phyloP scores from a whole-genome alignment of 2,329 filamentous ascomycete species.

The Akanthomyces muscarius region DNA sequence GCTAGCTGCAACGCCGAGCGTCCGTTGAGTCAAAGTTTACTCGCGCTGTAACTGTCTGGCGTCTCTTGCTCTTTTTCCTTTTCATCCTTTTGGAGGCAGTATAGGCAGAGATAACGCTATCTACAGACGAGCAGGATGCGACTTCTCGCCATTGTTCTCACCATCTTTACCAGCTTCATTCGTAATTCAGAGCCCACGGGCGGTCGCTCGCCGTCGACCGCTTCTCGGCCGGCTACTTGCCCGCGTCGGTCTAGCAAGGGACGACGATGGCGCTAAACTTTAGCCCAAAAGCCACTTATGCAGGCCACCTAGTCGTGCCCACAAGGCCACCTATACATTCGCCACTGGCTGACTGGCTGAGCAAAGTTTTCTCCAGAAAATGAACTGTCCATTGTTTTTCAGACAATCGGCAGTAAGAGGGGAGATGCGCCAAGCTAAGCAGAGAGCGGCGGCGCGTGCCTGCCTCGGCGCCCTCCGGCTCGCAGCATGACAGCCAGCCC shows the following conservation, averaged over 20 bases:
- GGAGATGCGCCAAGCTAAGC: neutral
- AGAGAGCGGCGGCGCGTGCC: neutral
- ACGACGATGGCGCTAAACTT: neutral
- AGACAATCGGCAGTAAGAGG: neutral
- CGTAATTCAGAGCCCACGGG: neutral
- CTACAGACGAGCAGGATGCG: too few relatives aligned
- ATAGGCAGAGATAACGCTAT: too few relatives aligned
- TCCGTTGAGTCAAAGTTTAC: too few relatives aligned
- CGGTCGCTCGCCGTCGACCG: neutral
- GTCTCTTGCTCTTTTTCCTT: too few relatives aligned
- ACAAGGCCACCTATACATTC: constrained; percentile 4
- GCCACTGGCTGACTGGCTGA: neutral
- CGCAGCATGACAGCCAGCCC: neutral
- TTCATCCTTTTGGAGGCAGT: too few relatives aligned
- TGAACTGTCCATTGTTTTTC: neutral
- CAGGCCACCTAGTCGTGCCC: constrained; percentile 5
- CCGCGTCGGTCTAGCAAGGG: neutral
- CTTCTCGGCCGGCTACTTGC: neutral
- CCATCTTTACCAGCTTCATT: too few relatives aligned
- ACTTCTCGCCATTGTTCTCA: too few relatives aligned
- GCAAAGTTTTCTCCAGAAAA: neutral
- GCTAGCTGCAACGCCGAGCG: too few relatives aligned
- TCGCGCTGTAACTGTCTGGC: too few relatives aligned
- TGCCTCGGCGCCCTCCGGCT: neutral
- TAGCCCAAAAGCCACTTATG: constrained; percentile 10